Evolutionary conservation across 257 asterid genomes (phyloP).

Genomic region (Plantago ovata): DNA sequence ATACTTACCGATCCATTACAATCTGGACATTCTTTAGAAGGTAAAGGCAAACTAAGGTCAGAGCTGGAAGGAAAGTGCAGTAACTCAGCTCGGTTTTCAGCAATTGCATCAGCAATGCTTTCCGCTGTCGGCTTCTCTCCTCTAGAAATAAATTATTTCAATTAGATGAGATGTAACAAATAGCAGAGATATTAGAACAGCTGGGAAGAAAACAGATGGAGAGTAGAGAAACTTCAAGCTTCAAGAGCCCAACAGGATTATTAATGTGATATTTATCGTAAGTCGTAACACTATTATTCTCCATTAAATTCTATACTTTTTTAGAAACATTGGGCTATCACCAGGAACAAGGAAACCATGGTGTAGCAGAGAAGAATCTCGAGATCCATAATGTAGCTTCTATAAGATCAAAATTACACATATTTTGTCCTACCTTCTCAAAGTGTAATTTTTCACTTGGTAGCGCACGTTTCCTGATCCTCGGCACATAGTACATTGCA

Average conservation of each 20-base stretch:
- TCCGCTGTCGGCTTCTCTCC: conserved; percentile 97
- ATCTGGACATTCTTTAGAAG: conserved; percentile 82
- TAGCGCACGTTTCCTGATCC: conserved; percentile 90
- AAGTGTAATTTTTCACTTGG: conserved; percentile 76
- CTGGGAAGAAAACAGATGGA: not conserved
- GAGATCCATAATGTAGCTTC: conserved; percentile 14
- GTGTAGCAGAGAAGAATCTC: not conserved
- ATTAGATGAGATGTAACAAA: conserved; percentile 6
- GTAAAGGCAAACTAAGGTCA: conserved; percentile 70
- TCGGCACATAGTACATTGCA: conserved; percentile 92
- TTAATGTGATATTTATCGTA: too few species aligned
- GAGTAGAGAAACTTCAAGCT: too few species aligned
- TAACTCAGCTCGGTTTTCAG: conserved; percentile 90
- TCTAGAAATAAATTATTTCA: conserved; percentile 34
- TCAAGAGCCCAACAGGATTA: too few species aligned
- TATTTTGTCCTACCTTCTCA: conserved; percentile 59
- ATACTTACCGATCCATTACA: conserved; percentile 89
- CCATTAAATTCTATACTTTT: not conserved
- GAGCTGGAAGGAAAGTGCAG: conserved; percentile 84
- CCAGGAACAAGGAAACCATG: not conserved
- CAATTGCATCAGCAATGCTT: conserved; percentile 79
- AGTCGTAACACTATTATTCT: too few species aligned
- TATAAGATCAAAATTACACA: conserved; percentile 4
- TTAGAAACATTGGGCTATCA: not conserved
- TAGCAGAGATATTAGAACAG: not conserved